Conservation (phyloP, 2,329 filamentous ascomycete species). For the Talaromyces sp. region DNA sequence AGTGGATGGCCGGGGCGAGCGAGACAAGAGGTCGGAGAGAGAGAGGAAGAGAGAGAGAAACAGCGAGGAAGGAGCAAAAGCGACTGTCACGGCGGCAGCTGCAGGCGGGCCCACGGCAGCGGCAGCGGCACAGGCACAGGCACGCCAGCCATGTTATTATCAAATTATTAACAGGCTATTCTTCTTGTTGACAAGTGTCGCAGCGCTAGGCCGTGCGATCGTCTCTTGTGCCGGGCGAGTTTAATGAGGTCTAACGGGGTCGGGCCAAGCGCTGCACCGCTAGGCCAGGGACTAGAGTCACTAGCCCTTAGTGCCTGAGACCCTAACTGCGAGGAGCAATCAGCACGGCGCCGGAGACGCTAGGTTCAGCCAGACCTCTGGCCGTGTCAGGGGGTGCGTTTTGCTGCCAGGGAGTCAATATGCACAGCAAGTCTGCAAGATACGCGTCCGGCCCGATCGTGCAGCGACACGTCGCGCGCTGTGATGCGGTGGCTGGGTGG, state of each 20-base stretch:
- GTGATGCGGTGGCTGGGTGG: no score
- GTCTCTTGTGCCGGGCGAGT: not conserved
- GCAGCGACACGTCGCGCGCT: not conserved
- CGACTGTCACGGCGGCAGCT: conserved; percentile 5
- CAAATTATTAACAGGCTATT: not conserved
- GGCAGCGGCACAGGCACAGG: not conserved
- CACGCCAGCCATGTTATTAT: not conserved
- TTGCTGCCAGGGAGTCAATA: not conserved
- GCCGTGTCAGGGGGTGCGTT: no score
- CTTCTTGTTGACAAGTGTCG: not conserved
- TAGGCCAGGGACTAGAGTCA: not conserved
- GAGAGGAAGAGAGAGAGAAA: conserved; percentile 6
- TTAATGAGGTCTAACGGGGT: conserved; percentile 6
- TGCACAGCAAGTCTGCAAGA: not conserved
- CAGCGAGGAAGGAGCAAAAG: conserved; percentile 5
- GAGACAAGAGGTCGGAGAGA: not conserved
- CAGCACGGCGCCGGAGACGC: no score
- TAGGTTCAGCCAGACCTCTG: not conserved
- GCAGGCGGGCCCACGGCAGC: not conserved
- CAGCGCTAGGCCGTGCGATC: conserved; percentile 17
- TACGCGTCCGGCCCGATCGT: not conserved
- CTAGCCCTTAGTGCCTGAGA: not conserved
- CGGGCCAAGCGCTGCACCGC: conserved; percentile 1
- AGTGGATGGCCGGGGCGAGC: not conserved
- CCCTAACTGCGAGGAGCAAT: not conserved